Base-by-base conservation (phyloP, 208 protist genomes). In the Giardia duodenalis region DNA sequence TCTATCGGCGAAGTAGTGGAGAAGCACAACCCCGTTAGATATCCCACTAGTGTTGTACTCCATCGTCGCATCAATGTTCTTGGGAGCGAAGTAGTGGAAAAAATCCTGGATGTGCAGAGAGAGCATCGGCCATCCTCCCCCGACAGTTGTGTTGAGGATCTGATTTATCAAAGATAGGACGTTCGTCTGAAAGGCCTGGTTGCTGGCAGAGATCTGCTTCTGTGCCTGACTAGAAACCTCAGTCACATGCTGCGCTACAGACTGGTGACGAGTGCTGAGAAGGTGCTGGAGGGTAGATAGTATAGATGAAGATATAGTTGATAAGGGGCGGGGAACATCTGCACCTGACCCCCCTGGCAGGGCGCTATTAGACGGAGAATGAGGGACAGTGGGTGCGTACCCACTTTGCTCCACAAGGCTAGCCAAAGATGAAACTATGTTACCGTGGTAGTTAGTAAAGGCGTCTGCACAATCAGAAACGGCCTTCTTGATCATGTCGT, bases 121-220 rank as follows among this genome's bases (percentile, higher is more conserved):
- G 44, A 89, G 19, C 4, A 44, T 89, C 42, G 4, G 42, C 86
- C 42, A 44, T 45, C 19, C 4, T 4, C 4, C 4, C 3, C 19
- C 86, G 86, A 89, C 86, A 46, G 86, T 89, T 42, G 19, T 89
- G 86, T 45, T 89, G 19, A 76, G 57, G 19, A 76, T 30, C 57
- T 76, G 57, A 76, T 30, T 76, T 39, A 76, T 76, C 19, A 76
- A 30, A 39, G 57, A 10, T 39, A 30, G 30, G 57, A 76, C 57
- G 57, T 76, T 76, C 57, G 57, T 76, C 57, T 76, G 57, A 76
- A 39, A 76, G 30, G 30, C 57, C 57, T 76, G 57, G 30, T 76
- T 76, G 57, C 30, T 10, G 57, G 57, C 10, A 10, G 19, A 10
- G 57, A 76, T 30, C 19, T 76, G 30, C 57, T 76, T 76, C 19